A percentile compares a stretch with the other conserved stretches of the same genome.
Evolutionary conservation across 352 stramenopile genomes (phyloP).

Genomic region (Salisapilia sapeloensis): DNA sequence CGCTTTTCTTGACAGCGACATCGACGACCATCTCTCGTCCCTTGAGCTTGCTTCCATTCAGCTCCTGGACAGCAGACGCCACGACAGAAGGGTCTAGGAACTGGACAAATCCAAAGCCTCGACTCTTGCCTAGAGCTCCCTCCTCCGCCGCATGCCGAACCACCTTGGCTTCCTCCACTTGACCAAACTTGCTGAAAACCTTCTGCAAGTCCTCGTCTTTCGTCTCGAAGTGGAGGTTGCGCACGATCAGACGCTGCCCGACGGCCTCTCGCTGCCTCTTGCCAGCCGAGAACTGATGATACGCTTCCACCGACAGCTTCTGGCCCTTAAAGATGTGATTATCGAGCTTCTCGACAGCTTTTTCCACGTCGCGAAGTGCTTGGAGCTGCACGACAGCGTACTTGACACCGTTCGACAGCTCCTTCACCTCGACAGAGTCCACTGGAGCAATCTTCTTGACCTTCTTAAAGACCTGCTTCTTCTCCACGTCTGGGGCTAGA

Average conservation of each 20-base stretch:
- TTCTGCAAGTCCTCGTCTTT: slow-evolving; percentile 55
- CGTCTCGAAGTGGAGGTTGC: slow-evolving; percentile 70
- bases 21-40: slow-evolving; percentile 76
- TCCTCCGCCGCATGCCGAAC: slow-evolving; percentile 22
- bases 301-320: slow-evolving; percentile 27
- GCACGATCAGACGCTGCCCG: slow-evolving; percentile 62
- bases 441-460: slow-evolving; percentile 50
- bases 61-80: slow-evolving; percentile 36
- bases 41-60: slow-evolving; percentile 67
- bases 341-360: slow-evolving; percentile 57
- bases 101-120: slow-evolving; percentile 75
- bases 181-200: slow-evolving; percentile 41
- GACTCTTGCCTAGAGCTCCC: slow-evolving; percentile 34
- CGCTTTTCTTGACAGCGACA: slow-evolving; percentile 62
- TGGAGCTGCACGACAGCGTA: slow-evolving; percentile 54
- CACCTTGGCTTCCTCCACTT: slow-evolving; percentile 49
- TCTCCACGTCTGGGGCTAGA: slow-evolving; percentile 36
- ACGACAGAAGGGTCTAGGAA: slow-evolving; percentile 48
- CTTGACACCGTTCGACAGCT: slow-evolving; percentile 29
- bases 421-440: slow-evolving; percentile 36
- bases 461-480: slow-evolving; percentile 72
- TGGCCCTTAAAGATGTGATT: slow-evolving; percentile 70
- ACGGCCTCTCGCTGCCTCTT: slow-evolving; percentile 23
- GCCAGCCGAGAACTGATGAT: too few species aligned
- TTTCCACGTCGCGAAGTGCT: slow-evolving; percentile 21